These are phyloP conservation scores for Jacaranda mimosifolia DNA, from an alignment of 257 asterid species.

Conservation along the genomic window DNA sequence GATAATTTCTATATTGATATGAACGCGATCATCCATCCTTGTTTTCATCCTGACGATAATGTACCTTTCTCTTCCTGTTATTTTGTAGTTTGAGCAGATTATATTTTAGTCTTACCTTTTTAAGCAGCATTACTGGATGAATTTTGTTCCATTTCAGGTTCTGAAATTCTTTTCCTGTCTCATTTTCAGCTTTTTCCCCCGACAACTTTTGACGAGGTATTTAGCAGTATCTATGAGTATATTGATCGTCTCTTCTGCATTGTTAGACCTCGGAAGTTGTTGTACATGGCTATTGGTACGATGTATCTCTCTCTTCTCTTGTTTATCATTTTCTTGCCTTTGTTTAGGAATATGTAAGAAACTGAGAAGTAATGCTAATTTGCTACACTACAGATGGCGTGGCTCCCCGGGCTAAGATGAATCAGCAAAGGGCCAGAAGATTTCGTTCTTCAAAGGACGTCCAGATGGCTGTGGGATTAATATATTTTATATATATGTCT, in stretches of 20 bases:
- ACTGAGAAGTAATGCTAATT: too few species aligned
- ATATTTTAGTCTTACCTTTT: background rate
- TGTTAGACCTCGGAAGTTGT: constrained; percentile 62
- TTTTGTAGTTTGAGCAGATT: too few species aligned
- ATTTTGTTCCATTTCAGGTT: background rate
- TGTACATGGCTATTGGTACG: constrained; percentile 72
- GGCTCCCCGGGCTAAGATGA: constrained; percentile 82
- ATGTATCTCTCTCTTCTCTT: background rate
- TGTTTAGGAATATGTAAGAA: background rate
- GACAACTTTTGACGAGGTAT: constrained; percentile 63
- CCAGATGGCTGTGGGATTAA: constrained; percentile 42
- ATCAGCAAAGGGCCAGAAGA: constrained; percentile 64
- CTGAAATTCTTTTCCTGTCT: background rate
- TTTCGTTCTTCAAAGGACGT: constrained; percentile 58
- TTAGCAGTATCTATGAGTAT: constrained; percentile 46
- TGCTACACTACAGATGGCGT: constrained; percentile 58
- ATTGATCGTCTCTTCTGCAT: constrained; percentile 58
- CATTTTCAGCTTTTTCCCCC: constrained; percentile 48
- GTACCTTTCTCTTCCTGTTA: constrained; percentile 12
- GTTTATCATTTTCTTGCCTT: background rate
- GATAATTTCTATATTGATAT: constrained; percentile 75
- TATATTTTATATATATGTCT: background rate
- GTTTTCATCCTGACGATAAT: constrained; percentile 70
- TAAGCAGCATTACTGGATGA: background rate
- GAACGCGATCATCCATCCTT: constrained; percentile 75